A percentile compares a stretch with the other conserved stretches of the same genome.
Conservation (phyloP, 1,139 yeast genomes). For the Debaryomyces udenii region DNA sequence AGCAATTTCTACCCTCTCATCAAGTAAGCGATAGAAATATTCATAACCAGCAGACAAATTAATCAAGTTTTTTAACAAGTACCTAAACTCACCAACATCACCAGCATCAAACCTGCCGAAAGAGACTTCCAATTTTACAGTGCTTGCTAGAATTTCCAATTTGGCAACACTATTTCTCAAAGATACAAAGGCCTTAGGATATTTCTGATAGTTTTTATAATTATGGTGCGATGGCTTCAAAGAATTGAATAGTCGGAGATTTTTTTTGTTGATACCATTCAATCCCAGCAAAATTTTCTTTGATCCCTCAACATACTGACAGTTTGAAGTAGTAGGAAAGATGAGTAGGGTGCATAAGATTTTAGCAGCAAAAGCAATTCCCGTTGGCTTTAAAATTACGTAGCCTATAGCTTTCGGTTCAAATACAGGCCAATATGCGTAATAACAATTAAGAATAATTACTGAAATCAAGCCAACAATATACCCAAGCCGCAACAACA, state of each 20-base stretch:
- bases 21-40: slow-evolving; percentile 35
- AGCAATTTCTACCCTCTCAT: slow-evolving; percentile 29
- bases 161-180: slow-evolving; percentile 25
- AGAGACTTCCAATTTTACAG: slow-evolving; percentile 29
- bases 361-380: slow-evolving; percentile 26
- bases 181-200: slow-evolving; percentile 22
- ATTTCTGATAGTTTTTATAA: slow-evolving; percentile 27
- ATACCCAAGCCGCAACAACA: slow-evolving; percentile 24
- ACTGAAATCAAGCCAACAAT: slow-evolving; percentile 28
- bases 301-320: slow-evolving; percentile 24
- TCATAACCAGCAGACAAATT: slow-evolving; percentile 31
- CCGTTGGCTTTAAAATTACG: slow-evolving; percentile 28
- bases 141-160: slow-evolving; percentile 25
- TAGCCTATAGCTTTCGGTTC: slow-evolving; percentile 25
- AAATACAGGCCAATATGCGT: slow-evolving; percentile 32
- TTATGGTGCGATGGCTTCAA: slow-evolving; percentile 33
- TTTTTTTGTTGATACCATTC: slow-evolving; percentile 21
- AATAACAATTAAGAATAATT: slow-evolving; percentile 29
- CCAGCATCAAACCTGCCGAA: slow-evolving; percentile 35
- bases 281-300: slow-evolving; percentile 21
- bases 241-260: slow-evolving; percentile 28
- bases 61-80: slow-evolving; percentile 27
- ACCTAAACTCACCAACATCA: slow-evolving; percentile 31
- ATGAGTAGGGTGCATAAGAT: slow-evolving; percentile 24
- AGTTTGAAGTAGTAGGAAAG: slow-evolving; percentile 37